Evolutionary conservation across 495 filamentous ascomycete genomes (phyloP).

Genomic region (Corynascus novoguineensis): DNA sequence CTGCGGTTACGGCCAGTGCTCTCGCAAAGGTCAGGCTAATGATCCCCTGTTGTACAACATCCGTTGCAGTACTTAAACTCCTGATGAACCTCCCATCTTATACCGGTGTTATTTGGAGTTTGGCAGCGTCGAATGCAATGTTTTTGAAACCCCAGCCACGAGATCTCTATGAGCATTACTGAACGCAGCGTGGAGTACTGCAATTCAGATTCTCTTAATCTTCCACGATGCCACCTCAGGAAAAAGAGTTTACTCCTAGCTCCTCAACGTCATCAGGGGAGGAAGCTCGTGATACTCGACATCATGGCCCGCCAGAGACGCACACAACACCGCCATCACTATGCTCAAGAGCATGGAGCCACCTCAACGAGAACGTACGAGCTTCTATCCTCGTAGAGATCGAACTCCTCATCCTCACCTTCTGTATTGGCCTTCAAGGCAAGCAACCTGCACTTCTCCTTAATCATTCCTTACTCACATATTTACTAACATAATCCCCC

Average conservation of each 20-base stretch:
- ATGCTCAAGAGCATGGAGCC: conserved; percentile 28
- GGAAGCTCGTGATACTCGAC: not conserved
- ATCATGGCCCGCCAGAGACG: not conserved
- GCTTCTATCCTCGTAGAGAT: conserved; percentile 36
- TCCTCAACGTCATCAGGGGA: not conserved
- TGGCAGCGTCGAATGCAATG: not conserved
- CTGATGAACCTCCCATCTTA: not conserved
- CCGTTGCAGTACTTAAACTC: not conserved
- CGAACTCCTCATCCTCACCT: conserved; percentile 40
- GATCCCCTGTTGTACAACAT: not conserved
- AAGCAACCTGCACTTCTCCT: not conserved
- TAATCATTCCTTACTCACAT: not conserved
- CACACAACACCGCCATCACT: not conserved
- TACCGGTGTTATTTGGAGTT: too few relatives aligned
- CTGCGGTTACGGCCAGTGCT: not conserved
- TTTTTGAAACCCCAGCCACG: not conserved
- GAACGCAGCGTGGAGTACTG: not conserved
- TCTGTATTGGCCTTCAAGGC: conserved; percentile 40
- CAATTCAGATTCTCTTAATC: not conserved
- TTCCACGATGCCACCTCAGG: not conserved
- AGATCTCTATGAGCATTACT: not conserved
- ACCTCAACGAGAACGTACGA: conserved; percentile 36
- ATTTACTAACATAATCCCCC: not conserved
- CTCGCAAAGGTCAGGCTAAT: not conserved
- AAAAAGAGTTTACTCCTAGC: not conserved